Base-by-base conservation (phyloP, 106 monocot species). In the Allium fistulosum region DNA sequence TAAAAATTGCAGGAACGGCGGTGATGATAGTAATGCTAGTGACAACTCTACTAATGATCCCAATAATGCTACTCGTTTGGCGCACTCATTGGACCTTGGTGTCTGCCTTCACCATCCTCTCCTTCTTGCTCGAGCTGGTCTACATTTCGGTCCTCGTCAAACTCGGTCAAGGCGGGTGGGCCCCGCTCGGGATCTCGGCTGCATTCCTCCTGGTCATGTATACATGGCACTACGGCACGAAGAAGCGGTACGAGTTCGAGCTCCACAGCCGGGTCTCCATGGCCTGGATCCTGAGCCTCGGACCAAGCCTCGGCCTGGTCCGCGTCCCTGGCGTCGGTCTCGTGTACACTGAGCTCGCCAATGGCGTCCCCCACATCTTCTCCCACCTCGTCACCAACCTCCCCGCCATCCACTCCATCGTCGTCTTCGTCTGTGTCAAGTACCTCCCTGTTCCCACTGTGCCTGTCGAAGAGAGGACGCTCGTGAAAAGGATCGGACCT, bases 21-120 rank as follows among this genome's bases (percentile, higher is more conserved):
- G 93, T 94, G 11, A 86, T 94, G 50, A 80, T 90, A 12, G 93
- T 90, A 6, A 94, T 94, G 93, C 84, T 94, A 51, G 93, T 90
- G 47, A 94, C 93, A 26, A 94, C 93, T 14, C 75, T 90, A 46
- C 79, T 93, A 51, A 93, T 93, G 93, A 64, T 93, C 49, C 86
- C 86, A 4, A 88, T 93, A 66, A 93, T 93, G 93, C 65, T 93
- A 2, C 59, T 94, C 65, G 93, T 94, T 7, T 94, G 93, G 93
- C 67, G 86, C 57, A 94, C 89, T 71, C 86, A 94, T 71, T 94
- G 89, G 93, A 70, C 90, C 69, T 79, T 94, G 1, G 82, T 94
- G 10, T 4, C 76, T 46, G 59, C 77, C 60, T 94, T 94, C 64
- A 78, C 82, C 12, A 65, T 69, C 13, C 73, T 94, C 2, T 90